phyloP scores from a whole-genome alignment of 2,329 filamentous ascomycete genomes.

The Ciborinia camelliae region DNA sequence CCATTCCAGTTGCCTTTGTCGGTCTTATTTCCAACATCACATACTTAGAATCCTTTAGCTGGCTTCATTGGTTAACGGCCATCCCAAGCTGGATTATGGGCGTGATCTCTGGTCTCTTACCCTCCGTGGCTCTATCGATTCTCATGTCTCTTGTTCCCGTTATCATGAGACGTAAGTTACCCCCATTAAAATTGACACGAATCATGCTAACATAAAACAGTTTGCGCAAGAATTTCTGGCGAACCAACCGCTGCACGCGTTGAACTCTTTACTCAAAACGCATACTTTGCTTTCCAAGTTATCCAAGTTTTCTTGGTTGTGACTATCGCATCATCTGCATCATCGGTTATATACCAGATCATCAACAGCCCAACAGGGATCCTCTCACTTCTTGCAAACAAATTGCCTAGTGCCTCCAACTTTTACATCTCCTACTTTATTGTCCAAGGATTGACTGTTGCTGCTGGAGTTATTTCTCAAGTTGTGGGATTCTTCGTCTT shows the following conservation, averaged over 20 bases:
- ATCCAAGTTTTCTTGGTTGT: slow-evolving; percentile 89
- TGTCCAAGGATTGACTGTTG: slow-evolving; percentile 80
- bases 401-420: slow-evolving; percentile 81
- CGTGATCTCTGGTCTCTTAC: slow-evolving; percentile 80
- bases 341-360: slow-evolving; percentile 63
- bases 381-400: slow-evolving; percentile 63
- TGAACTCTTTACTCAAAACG: slow-evolving; percentile 86
- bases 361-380: slow-evolving; percentile 58
- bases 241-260: slow-evolving; percentile 75
- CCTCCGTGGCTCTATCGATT: slow-evolving; percentile 72
- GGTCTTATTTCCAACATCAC: slow-evolving; percentile 83
- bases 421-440: slow-evolving; percentile 97
- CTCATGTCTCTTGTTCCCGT: slow-evolving; percentile 84
- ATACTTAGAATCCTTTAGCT: slow-evolving; percentile 62
- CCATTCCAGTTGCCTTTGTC: slow-evolving; percentile 70
- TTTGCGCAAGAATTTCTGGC: slow-evolving; percentile 76
- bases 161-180: slow-evolving; percentile 66
- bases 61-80: slow-evolving; percentile 68
- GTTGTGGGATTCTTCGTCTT: slow-evolving; percentile 70
- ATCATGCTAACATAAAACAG: slow-evolving; percentile 39
- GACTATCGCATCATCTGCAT: slow-evolving; percentile 77
- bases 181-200: not conserved
- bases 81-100: slow-evolving; percentile 72
- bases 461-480: slow-evolving; percentile 71
- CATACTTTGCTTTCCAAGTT: slow-evolving; percentile 87